A percentile compares a stretch with the other conserved stretches of the same genome.
phyloP scores from a whole-genome alignment of 345 rosid genomes.

The Linum tenue region DNA sequence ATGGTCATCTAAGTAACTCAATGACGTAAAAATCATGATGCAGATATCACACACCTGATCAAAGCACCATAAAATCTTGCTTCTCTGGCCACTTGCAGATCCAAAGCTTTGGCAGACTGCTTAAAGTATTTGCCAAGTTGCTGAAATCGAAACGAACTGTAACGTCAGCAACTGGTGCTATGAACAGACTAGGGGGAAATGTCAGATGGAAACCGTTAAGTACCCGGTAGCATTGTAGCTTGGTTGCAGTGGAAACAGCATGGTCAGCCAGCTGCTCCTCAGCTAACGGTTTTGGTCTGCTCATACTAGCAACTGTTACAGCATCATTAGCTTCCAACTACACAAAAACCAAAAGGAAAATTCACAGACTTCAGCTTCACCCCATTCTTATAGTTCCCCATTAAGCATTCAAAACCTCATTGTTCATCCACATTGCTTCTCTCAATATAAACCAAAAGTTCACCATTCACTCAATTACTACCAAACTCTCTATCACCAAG shows the following conservation, averaged over 20 bases:
- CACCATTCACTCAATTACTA: not conserved
- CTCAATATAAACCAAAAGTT: not conserved
- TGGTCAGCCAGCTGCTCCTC: conserved; percentile 69
- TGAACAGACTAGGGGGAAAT: not conserved
- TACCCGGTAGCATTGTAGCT: conserved; percentile 85
- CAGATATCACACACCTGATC: conserved; percentile 46
- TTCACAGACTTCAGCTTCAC: not conserved
- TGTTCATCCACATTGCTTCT: not conserved
- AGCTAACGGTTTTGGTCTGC: conserved; percentile 67
- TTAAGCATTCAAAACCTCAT: not conserved
- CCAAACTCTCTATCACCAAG: not conserved
- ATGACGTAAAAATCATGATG: not conserved
- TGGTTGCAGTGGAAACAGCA: conserved; percentile 82
- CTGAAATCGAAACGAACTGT: conserved; percentile 30
- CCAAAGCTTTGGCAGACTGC: conserved; percentile 83
- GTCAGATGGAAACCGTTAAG: conserved; percentile 6
- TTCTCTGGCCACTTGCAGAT: conserved; percentile 69
- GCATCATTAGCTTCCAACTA: conserved; percentile 89
- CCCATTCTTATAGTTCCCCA: not conserved
- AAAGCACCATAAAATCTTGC: conserved; percentile 97
- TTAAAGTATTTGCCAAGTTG: conserved; percentile 81
- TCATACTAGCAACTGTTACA: conserved; percentile 74
- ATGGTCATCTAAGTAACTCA: not conserved
- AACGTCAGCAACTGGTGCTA: not conserved
- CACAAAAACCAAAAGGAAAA: not conserved